These are phyloP conservation scores for Oryza meridionalis DNA, from an alignment of 176 grass and related monocot genomes.

Conservation along the genomic window DNA sequence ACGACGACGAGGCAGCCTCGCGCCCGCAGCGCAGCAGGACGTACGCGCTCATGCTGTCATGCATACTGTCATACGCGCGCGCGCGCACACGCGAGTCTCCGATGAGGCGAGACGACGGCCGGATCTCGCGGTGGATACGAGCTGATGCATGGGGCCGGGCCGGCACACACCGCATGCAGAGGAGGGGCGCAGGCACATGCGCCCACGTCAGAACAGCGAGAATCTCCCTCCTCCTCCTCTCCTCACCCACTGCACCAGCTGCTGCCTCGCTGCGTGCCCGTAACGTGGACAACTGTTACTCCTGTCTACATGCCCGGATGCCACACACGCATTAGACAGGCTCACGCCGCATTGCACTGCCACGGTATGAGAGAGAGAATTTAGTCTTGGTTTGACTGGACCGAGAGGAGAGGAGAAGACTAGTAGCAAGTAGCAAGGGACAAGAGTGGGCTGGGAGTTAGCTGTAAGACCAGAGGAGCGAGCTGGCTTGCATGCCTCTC, in stretches of 20 bases:
- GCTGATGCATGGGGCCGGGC: neutral
- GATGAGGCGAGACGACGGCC: neutral
- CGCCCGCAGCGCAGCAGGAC: too few relatives aligned
- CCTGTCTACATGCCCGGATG: conserved; percentile 26
- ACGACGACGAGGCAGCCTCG: too few relatives aligned
- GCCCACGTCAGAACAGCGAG: neutral
- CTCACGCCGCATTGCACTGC: neutral
- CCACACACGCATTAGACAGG: neutral
- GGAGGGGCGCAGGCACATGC: conserved; percentile 33
- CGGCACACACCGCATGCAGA: neutral
- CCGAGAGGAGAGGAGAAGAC: conserved; percentile 31
- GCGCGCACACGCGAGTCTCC: too few relatives aligned
- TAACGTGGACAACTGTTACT: conserved; percentile 77
- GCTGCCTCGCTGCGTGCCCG: conserved; percentile 39
- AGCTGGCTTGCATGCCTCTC: conserved; percentile 54
- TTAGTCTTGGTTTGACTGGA: conserved; percentile 39
- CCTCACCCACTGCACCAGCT: conserved; percentile 1
- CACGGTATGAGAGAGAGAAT: neutral
- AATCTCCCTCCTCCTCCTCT: conserved; percentile 29
- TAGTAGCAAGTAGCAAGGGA: conserved; percentile 33
- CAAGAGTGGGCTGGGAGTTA: conserved; percentile 54
- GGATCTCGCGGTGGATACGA: neutral
- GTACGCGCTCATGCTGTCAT: too few relatives aligned
- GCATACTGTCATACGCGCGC: too few relatives aligned
- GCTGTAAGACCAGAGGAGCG: conserved; percentile 66